Evolutionary conservation across 23 red algal genomes (phyloP), one percentile per base, ranked within the genome.

Genomic region (Gracilariopsis chorda): DNA sequence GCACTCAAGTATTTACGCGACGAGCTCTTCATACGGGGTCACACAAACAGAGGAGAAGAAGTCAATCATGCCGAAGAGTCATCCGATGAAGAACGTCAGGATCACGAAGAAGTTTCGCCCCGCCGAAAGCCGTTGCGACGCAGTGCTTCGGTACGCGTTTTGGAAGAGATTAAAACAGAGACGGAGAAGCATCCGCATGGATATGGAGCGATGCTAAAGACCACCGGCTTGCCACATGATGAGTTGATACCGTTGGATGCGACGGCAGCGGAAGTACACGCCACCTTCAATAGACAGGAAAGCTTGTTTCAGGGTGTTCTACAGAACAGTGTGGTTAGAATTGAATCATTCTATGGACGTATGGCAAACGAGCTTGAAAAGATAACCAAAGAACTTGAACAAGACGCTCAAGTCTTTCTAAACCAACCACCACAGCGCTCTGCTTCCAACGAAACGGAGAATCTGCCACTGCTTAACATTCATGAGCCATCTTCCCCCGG

Each of bases 311-410:
- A 77, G 17, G 84, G 60, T 44, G 46, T 56, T 39, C 49, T 89
- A 3, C 68, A 77, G 42, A 78, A 61, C 30, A 61, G 58, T 35
- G 36, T 9, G 24, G n/a, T 75, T 12, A 72, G 44, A 77, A 69
- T 77, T 17, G 84, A 89, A 48, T 42, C 47, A 37, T 77, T 89
- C 39, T 89, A 77, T 62, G 28, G 49, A 2, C 46, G 24, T 43
- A 51, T 86, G 28, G 17, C 58, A 37, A 65, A 73, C 23, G 44
- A 60, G 21, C 59, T 86, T 25, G 32, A 60, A 35, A 17, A 60
- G 2, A 44, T 86, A 41, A 69, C 58, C 14, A 37, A 23, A 35
- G 82, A 86, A 44, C 36, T 86, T 17, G 82, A 68, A 51, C 60
- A 42, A 33, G 82, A 86, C 30, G 82, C 47, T 14, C 5, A 11